Evolutionary conservation across 768 basidiomycete species (phyloP), one percentile per base, ranked within the genome.

Genomic region (Russula dissimulans): DNA sequence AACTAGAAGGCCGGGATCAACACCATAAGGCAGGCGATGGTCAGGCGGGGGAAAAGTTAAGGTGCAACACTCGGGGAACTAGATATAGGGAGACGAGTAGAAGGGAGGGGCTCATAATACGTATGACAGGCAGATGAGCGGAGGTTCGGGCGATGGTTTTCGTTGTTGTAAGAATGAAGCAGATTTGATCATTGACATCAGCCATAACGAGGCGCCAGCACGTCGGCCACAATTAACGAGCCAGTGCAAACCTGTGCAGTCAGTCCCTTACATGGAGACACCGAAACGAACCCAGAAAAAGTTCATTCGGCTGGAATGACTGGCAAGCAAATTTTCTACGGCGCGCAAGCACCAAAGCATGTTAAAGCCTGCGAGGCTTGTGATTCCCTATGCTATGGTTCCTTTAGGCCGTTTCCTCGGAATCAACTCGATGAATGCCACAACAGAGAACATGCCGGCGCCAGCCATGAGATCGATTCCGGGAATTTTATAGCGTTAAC

Each of bases 401-500:
- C 51, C 31, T 57, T 57, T 48, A 49, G 50, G 60, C 8, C 46
- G 61, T 43, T 56, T 48, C 61, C 56, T 62, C 61, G 56, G 61
- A 62, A 62, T 48, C 56, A 47, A 57, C 51, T 62, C 60, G 61
- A 62, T 54, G 61, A 54, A 62, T 57, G 56, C 56, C 56, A 57
- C 61, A 48, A 53, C 18, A 62, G 56, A 54, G 56, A 62, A 57
- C 61, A 62, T 62, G 61, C 61, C 61, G 56, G 61, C 61, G 61
- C 49, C 56, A 62, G 61, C 55, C 48, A 56, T 61, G 51, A 62
- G 47, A 53, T 62, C 61, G 61, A 62, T 62, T 62, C 61, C 51
- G 50, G 51, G 56, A 62, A 62, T 62, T 62, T 62, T 57, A 61
- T 61, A 57, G 60, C 60, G 55, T 61, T 57, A 60, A 56, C 55